Percentiles rank a stretch among this genome's conserved stretches.
Conservation (phyloP, 106 monocot species). For the Dactylorhiza incarnata region DNA sequence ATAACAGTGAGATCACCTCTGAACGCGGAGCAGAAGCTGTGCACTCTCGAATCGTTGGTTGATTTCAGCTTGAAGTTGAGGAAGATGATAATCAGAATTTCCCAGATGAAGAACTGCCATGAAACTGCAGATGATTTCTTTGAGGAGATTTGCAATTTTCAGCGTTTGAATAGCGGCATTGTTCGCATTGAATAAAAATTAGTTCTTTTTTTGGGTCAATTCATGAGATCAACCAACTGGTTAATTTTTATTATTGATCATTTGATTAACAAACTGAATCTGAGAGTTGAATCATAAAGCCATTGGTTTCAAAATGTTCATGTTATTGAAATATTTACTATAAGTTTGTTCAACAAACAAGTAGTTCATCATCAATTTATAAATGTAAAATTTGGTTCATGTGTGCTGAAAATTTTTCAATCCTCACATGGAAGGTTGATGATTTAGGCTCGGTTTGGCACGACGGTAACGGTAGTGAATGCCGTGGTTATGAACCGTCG, state of each 20-base stretch:
- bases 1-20: constrained; percentile 85
- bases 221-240: not conserved
- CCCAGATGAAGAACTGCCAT: constrained; percentile 78
- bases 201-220: not conserved
- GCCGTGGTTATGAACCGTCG: too few species aligned
- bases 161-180: constrained; percentile 36
- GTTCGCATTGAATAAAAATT: constrained; percentile 55
- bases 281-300: too few species aligned
- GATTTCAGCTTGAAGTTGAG: constrained; percentile 37
- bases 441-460: too few species aligned
- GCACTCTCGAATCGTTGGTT: constrained; percentile 57
- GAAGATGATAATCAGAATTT: constrained; percentile 73
- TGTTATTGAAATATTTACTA: too few species aligned
- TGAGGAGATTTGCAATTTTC: constrained; percentile 69
- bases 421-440: too few species aligned
- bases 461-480: too few species aligned
- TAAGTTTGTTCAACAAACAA: too few species aligned
- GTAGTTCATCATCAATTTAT: too few species aligned
- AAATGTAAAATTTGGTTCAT: too few species aligned
- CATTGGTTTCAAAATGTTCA: too few species aligned
- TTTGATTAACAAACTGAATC: too few species aligned
- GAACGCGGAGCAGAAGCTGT: constrained; percentile 90
- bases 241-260: not conserved
- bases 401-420: too few species aligned
- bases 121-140: constrained; percentile 87